Conservation (phyloP, 805 yeast species). For the Monosporozyma aerobia region DNA sequence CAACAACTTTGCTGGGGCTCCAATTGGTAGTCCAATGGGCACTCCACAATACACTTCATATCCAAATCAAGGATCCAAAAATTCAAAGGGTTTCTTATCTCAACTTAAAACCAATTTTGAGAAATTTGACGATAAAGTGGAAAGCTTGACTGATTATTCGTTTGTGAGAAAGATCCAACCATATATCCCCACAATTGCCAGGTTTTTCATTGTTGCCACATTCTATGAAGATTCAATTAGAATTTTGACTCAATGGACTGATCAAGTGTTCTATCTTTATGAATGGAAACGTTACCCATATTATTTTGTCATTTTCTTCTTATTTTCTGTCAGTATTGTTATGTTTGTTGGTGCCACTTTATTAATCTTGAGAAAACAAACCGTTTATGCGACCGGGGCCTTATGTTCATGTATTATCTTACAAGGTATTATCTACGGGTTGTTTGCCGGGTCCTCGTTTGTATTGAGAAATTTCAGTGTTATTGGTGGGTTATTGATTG, state of each 20-base stretch:
- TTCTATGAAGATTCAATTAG: constrained; percentile 85
- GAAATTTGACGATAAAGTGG: constrained; percentile 1
- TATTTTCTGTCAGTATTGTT: constrained; percentile 50
- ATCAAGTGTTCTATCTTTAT: constrained; percentile 78
- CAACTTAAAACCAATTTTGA: constrained; percentile 1
- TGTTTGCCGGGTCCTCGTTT: constrained; percentile 72
- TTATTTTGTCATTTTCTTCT: constrained; percentile 61
- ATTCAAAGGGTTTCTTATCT: neutral
- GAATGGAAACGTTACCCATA: constrained; percentile 73
- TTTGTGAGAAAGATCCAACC: constrained; percentile 45
- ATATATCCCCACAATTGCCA: constrained; percentile 78
- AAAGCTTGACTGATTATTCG: constrained; percentile 2
- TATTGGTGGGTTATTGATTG: constrained; percentile 85
- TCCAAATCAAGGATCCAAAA: neutral
- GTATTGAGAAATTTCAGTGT: constrained; percentile 82
- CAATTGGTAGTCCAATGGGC: constrained; percentile 1
- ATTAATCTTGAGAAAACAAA: constrained; percentile 60
- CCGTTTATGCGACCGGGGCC: constrained; percentile 61
- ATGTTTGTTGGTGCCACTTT: constrained; percentile 71
- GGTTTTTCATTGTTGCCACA: constrained; percentile 87
- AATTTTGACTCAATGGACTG: constrained; percentile 80
- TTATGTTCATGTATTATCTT: constrained; percentile 64
- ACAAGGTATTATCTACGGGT: constrained; percentile 86
- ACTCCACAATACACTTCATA: constrained; percentile 2
- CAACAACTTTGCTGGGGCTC: neutral